These are phyloP conservation scores for Yarrowia sp. DNA, from an alignment of 805 yeast genomes.

Conservation along the genomic window DNA sequence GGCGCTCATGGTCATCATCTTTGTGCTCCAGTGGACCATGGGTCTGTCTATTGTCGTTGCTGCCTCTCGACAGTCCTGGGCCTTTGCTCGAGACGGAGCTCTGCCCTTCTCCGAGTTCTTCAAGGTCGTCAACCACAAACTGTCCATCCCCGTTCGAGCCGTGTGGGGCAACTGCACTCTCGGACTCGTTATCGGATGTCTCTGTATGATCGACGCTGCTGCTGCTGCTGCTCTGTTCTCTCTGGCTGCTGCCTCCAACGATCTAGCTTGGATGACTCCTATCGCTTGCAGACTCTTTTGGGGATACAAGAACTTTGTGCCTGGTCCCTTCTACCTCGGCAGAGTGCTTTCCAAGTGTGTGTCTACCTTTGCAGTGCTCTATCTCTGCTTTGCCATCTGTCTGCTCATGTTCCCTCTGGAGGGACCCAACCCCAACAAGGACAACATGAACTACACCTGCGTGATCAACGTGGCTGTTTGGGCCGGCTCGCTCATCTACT, in stretches of 20 bases:
- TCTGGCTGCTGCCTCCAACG: conserved; percentile 66
- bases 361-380: conserved; percentile 57
- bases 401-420: conserved; percentile 66
- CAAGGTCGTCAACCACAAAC: conserved; percentile 61
- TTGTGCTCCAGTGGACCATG: conserved; percentile 69
- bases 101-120: conserved; percentile 67
- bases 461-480: conserved; percentile 69
- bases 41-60: conserved; percentile 70
- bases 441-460: conserved; percentile 70
- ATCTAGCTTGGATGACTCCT: conserved; percentile 69
- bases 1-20: conserved; percentile 65
- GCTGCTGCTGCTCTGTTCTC: conserved; percentile 74
- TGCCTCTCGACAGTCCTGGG: conserved; percentile 74
- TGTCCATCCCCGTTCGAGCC: conserved; percentile 72
- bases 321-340: conserved; percentile 75
- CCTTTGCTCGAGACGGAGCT: conserved; percentile 79
- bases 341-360: conserved; percentile 54
- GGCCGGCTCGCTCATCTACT: conserved; percentile 61
- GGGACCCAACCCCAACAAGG: conserved; percentile 48
- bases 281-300: conserved; percentile 59
- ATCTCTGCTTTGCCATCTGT: conserved; percentile 61
- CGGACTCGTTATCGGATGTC: conserved; percentile 60
- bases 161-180: conserved; percentile 60
- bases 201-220: conserved; percentile 63
- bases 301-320: conserved; percentile 59